Evolutionary conservation across 2,329 filamentous ascomycete genomes (phyloP).

Genomic region (Colletotrichum shisoi): DNA sequence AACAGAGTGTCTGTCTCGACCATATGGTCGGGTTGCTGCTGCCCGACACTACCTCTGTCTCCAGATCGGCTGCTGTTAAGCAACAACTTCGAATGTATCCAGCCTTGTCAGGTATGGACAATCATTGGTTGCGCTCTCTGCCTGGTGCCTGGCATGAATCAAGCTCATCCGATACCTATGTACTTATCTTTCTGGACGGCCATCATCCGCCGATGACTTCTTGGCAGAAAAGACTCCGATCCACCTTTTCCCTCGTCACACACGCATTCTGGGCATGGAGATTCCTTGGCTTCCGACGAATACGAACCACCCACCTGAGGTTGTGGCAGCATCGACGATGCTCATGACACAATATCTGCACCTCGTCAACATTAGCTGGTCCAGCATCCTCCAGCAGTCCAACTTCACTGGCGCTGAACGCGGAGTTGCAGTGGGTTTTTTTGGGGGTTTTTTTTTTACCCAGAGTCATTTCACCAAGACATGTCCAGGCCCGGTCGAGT

Average conservation of each 20-base stretch:
- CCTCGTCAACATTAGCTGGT: background rate
- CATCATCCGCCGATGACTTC: conserved; percentile 5
- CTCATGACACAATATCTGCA: background rate
- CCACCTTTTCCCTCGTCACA: conserved; percentile 10
- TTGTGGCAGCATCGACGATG: background rate
- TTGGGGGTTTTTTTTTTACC: background rate
- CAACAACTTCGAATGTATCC: conserved; percentile 8
- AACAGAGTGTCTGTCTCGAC: background rate
- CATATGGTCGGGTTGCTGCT: background rate
- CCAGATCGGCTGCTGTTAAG: background rate
- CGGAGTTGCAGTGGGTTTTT: background rate
- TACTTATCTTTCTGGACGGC: background rate
- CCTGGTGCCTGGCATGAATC: conserved; percentile 7
- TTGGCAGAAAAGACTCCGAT: conserved; percentile 21
- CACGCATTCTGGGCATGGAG: background rate
- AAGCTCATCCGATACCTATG: conserved; percentile 31
- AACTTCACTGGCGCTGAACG: background rate
- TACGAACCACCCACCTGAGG: background rate
- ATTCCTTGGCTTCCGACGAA: background rate
- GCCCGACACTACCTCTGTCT: background rate
- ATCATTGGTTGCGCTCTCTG: conserved; percentile 14
- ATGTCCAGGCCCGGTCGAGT: conserved; percentile 3
- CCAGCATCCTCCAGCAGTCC: background rate
- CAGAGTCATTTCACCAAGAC: background rate
- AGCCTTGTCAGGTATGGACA: conserved; percentile 1